Conservation (phyloP, 1,139 yeast species). For the Lodderomyces jiufengensis region DNA sequence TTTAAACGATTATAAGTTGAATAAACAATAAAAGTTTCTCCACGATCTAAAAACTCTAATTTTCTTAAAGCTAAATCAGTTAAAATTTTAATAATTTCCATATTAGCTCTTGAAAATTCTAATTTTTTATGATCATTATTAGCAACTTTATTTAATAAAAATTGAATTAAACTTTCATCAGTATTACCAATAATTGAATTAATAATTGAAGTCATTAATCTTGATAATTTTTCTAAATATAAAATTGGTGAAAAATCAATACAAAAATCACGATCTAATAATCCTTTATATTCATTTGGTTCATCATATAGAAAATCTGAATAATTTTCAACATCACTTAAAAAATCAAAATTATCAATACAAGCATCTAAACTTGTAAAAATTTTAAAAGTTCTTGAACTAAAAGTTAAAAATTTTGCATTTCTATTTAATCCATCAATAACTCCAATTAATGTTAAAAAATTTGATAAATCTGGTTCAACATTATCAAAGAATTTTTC, state of each 20-base stretch:
- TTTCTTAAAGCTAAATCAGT: conserved; percentile 36
- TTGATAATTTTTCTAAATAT: conserved; percentile 41
- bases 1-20: conserved; percentile 38
- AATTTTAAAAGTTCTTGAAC: conserved; percentile 27
- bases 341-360: conserved; percentile 40
- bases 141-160: conserved; percentile 26
- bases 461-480: conserved; percentile 31
- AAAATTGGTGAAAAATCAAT: conserved; percentile 41
- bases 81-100: conserved; percentile 29
- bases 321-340: conserved; percentile 36
- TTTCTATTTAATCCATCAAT: conserved; percentile 39
- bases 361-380: conserved; percentile 35
- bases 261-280: conserved; percentile 30
- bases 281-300: conserved; percentile 20
- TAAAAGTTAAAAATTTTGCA: conserved; percentile 30
- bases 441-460: conserved; percentile 45
- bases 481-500: conserved; percentile 21
- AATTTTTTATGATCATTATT: conserved; percentile 16
- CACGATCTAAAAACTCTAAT: conserved; percentile 42
- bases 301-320: conserved; percentile 24
- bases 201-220: conserved; percentile 34
- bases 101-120: conserved; percentile 23
- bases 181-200: conserved; percentile 26
- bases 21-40: conserved; percentile 43
- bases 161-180: conserved; percentile 26